These are phyloP conservation scores for Cardamine occulta DNA, from an alignment of 345 rosid species.

Conservation along the genomic window DNA sequence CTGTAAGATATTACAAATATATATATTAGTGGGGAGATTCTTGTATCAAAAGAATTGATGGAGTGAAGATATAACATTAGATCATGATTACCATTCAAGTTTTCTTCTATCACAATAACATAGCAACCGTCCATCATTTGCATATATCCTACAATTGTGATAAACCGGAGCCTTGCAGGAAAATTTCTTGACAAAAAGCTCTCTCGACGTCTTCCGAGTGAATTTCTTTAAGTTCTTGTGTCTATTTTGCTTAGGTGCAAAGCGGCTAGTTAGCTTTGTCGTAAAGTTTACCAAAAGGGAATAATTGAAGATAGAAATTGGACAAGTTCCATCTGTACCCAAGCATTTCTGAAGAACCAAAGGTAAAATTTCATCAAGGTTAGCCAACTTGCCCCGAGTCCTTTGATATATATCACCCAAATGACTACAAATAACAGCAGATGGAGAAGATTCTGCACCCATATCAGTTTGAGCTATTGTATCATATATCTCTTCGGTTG, in stretches of 20 bases:
- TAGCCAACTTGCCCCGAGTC: constrained; percentile 50
- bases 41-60: constrained; percentile 10
- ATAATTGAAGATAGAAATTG: constrained; percentile 70
- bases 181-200: constrained; percentile 83
- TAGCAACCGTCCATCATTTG: constrained; percentile 88
- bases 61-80: constrained; percentile 7
- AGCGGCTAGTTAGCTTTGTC: constrained; percentile 46
- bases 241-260: constrained; percentile 58
- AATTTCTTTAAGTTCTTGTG: constrained; percentile 54
- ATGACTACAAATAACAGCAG: constrained; percentile 74
- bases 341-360: constrained; percentile 66
- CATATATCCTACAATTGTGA: constrained; percentile 93
- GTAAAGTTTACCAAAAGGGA: constrained; percentile 61
- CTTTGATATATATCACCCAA: constrained; percentile 56
- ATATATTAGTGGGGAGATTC: constrained; percentile 28
- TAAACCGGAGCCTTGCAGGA: constrained; percentile 98
- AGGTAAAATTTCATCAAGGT: constrained; percentile 52
- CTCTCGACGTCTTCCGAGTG: constrained; percentile 75
- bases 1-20: constrained; percentile 43
- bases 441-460: constrained; percentile 56
- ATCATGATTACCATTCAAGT: constrained; percentile 77
- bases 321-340: constrained; percentile 81
- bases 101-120: constrained; percentile 91
- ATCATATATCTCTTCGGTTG: constrained; percentile 51
- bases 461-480: constrained; percentile 66